Evolutionary conservation across 345 rosid species (phyloP).

Genomic region (Mallotus nudiflorus): DNA sequence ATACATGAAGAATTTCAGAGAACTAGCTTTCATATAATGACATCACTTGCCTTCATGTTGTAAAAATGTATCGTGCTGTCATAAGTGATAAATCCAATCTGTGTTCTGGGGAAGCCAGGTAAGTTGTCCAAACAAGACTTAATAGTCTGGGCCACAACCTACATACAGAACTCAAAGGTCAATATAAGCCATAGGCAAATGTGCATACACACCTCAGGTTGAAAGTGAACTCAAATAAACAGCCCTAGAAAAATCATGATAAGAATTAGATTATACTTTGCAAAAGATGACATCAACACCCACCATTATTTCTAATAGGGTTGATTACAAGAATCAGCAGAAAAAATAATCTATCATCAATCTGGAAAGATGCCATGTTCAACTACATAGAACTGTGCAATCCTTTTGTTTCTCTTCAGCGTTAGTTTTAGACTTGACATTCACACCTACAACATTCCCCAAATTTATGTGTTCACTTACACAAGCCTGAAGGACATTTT

Average conservation of each 20-base stretch:
- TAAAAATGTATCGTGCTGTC: slow-evolving; percentile 98
- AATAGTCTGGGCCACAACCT: slow-evolving; percentile 95
- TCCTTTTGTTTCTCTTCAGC: background rate
- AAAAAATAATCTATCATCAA: background rate
- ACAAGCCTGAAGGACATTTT: background rate
- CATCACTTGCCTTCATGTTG: slow-evolving; percentile 83
- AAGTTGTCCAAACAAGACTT: slow-evolving; percentile 92
- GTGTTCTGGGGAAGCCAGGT: slow-evolving; percentile 97
- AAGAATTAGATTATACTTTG: background rate
- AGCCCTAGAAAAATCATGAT: background rate
- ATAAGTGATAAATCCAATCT: slow-evolving; percentile 94
- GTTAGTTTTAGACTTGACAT: background rate
- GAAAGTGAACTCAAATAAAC: background rate
- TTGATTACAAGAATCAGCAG: background rate
- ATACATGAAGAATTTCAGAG: slow-evolving; percentile 5
- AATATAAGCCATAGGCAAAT: background rate
- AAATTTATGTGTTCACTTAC: background rate
- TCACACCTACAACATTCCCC: background rate
- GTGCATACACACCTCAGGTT: background rate
- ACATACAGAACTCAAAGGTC: background rate
- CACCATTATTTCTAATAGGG: background rate
- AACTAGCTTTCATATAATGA: slow-evolving; percentile 14
- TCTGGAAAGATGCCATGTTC: background rate
- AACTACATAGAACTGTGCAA: background rate
- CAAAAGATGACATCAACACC: background rate